phyloP scores from a whole-genome alignment of 2,329 filamentous ascomycete genomes.

The Huntiella decipiens region DNA sequence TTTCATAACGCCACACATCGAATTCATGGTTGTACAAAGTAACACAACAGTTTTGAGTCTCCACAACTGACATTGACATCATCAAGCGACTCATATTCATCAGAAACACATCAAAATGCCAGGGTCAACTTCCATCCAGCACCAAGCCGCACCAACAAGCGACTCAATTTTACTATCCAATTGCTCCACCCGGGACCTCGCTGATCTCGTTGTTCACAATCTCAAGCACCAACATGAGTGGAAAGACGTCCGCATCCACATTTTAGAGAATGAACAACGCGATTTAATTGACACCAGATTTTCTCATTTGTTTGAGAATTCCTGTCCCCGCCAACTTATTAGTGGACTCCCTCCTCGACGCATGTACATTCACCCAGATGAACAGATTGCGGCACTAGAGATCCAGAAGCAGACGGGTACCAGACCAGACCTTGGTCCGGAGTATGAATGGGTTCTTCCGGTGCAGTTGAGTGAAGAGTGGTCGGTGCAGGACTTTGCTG shows the following conservation, averaged over 20 bases:
- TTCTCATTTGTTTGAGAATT: slow-evolving; percentile 2
- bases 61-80: too few species aligned
- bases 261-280: slow-evolving; percentile 15
- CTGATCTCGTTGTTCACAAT: slow-evolving; percentile 43
- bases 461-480: slow-evolving; percentile 55
- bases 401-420: slow-evolving; percentile 31
- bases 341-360: slow-evolving; percentile 54
- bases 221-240: slow-evolving; percentile 60
- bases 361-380: slow-evolving; percentile 64
- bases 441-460: slow-evolving; percentile 61
- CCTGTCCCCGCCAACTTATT: slow-evolving; percentile 36
- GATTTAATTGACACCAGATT: slow-evolving; percentile 3
- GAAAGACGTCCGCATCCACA: slow-evolving; percentile 40
- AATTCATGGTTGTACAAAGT: too few species aligned
- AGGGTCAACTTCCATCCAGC: background rate
- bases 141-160: background rate
- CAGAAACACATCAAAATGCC: background rate
- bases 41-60: too few species aligned
- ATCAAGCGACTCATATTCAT: too few species aligned
- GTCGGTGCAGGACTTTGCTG: slow-evolving; percentile 45
- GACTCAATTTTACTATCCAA: slow-evolving; percentile 1
- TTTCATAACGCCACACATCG: too few species aligned
- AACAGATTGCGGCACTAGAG: slow-evolving; percentile 55
- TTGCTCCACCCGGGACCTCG: slow-evolving; percentile 14
- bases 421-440: slow-evolving; percentile 28